phyloP scores from a whole-genome alignment of 108 stramenopile genomes.

The Seminavis robusta region DNA sequence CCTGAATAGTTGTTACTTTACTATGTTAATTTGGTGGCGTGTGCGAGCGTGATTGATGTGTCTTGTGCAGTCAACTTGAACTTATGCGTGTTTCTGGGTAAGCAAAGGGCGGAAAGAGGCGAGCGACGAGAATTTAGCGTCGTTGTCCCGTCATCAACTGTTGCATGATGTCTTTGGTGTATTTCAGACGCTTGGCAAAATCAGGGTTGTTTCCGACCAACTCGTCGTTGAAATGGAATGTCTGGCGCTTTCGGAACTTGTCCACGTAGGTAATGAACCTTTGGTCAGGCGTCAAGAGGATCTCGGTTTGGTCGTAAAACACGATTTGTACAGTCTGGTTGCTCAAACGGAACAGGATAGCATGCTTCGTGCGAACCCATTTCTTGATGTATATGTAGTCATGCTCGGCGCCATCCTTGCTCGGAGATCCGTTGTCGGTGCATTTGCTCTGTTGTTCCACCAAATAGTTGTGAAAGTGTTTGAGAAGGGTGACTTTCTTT shows the following conservation, averaged over 20 bases:
- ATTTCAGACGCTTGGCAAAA: constrained; percentile 87
- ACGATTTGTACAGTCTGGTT: constrained; percentile 95
- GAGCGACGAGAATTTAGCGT: not conserved
- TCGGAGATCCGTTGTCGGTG: too few relatives aligned
- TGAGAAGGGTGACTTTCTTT: constrained; percentile 95
- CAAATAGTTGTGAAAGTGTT: constrained; percentile 95
- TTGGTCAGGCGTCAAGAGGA: constrained; percentile 86
- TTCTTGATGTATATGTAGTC: constrained; percentile 91
- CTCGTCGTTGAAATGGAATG: constrained; percentile 65
- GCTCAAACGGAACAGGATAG: constrained; percentile 94
- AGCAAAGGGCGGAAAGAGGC: too few relatives aligned
- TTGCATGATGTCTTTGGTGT: constrained; percentile 89
- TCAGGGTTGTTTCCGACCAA: constrained; percentile 67
- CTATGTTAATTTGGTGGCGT: too few relatives aligned
- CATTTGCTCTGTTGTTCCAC: constrained; percentile 91
- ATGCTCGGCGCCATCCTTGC: constrained; percentile 56
- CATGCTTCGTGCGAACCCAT: constrained; percentile 97
- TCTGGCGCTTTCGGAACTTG: constrained; percentile 70
- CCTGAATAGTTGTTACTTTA: too few relatives aligned
- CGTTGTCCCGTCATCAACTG: constrained; percentile 52
- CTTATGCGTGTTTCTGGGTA: too few relatives aligned
- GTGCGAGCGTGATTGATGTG: too few relatives aligned
- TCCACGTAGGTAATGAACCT: constrained; percentile 85
- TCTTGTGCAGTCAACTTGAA: too few relatives aligned
- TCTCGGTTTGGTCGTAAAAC: constrained; percentile 92